Base-by-base conservation (phyloP, 805 yeast species). In the Yamadazyma olivae region DNA sequence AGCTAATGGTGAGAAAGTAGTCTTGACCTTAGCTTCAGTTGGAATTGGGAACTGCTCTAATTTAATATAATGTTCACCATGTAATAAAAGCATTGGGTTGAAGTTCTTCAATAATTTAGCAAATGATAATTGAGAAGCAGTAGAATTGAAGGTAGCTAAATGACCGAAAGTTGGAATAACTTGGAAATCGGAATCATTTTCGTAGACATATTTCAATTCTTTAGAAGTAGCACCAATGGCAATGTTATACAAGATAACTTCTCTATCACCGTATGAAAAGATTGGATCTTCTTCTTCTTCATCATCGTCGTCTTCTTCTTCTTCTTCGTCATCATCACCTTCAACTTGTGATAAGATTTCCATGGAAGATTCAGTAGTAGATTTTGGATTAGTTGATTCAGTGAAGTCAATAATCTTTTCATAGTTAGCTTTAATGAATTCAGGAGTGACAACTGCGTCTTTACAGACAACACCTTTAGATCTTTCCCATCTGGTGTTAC, bases 401-500 rank as follows among this genome's bases (percentile, higher is more conserved):
- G 61, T 35, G 60, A 86, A 93, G 63, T 87, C 82, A 40, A 71
- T 67, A 43, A 90, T 74, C 26, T 73, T 77, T 8, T 54, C 64
- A 81, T 93, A 79, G 56, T 83, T 69, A 34, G 81, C 83, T 37
- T 73, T 68, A 41, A 91, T 67, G 49, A 77, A 75, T 62, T 91
- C 98, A 15, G 87, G 81, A 12, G 77, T 66, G 27, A 75, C 67
- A 22, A 54, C 58, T 15, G 61, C 64, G 31, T 75, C 77, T 42
- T 73, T 76, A 24, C 77, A 73, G 12, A 84, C 84, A 30, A 75
- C 83, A 49, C 99, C 98, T 45, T 81, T 79, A 36, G 95, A 82
- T 59, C 96, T 79, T 67, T 91, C 95, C 91, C 93, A 90, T 70
- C 97, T 78, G 27, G 96, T 90, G 61, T 79, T 78, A 53, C 95